Percentiles rank a stretch among this genome's conserved stretches.
phyloP scores from a whole-genome alignment of 2,329 filamentous ascomycete genomes.

The Aphanoascus verrucosus region DNA sequence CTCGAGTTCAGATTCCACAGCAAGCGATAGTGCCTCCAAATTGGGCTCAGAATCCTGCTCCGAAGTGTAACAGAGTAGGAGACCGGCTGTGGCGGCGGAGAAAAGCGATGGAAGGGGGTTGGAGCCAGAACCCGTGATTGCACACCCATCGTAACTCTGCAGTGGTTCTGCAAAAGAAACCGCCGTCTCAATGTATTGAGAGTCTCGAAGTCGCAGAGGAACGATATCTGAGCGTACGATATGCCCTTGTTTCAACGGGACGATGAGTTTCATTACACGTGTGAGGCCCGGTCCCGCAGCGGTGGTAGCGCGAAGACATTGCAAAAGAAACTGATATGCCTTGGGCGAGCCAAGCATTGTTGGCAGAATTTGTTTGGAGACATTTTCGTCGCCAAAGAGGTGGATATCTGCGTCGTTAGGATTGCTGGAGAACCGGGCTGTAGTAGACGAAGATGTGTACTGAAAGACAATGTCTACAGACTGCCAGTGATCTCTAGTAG shows the following conservation, averaged over 20 bases:
- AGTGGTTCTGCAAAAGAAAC: slow-evolving; percentile 8
- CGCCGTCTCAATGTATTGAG: slow-evolving; percentile 6
- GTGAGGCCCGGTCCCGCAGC: not conserved
- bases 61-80: not conserved
- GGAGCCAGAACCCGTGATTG: not conserved
- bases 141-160: not conserved
- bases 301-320: not conserved
- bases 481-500: too few relatives aligned
- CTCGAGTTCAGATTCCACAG: slow-evolving; percentile 1
- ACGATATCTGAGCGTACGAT: too few relatives aligned
- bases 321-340: not conserved
- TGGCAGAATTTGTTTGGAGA: too few relatives aligned
- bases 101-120: not conserved
- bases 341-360: too few relatives aligned
- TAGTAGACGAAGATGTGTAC: too few relatives aligned
- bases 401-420: too few relatives aligned
- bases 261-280: not conserved
- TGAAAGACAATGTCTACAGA: too few relatives aligned
- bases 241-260: not conserved
- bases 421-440: too few relatives aligned
- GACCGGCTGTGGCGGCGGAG: not conserved
- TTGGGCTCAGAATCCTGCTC: not conserved
- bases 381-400: too few relatives aligned
- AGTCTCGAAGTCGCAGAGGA: slow-evolving; percentile 2
- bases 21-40: not conserved